Evolutionary conservation across 495 filamentous ascomycete genomes (phyloP), one percentile per base, ranked within the genome.

Genomic region (Neurospora africana): DNA sequence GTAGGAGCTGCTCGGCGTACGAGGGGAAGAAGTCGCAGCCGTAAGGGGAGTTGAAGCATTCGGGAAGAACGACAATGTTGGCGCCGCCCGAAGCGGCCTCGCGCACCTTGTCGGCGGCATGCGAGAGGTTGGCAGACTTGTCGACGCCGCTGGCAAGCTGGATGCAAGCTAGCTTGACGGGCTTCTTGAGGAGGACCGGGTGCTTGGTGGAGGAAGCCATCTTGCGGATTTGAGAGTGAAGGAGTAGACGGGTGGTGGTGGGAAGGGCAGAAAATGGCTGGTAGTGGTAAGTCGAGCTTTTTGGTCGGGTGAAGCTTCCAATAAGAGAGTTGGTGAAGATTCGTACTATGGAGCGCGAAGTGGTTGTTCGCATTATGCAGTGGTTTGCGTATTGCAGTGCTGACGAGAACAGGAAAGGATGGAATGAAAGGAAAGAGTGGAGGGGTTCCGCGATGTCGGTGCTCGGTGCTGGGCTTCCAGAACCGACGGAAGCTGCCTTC

Each of bases 1-100:
- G 92, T 10, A 93, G 89, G 4, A 98, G 89, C 0, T 87, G 89
- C 80, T 99, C 95, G 74, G 95, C 94, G 79, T 98, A 98, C 71
- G 90, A 87, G 36, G 94, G 92, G 84, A 99, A 98, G 85, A 89
- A 92, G 76, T 93, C 87, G 72, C 89, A 92, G 74, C 94, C 94
- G 83, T 97, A 97, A n/a, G 94, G 94, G 15, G 91, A 94, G 86
- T 98, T 98, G 89, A 98, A 98, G 86, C 94, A 98, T 84, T 98
- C 94, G 35, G 89, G 89, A 23, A 90, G 81, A 39, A 90, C 91
- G 71, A 93, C 84, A 72, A 94, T 87, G 74, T 89, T 85, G 61
- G 95, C 94, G 72, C 94, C 95, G 4, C 82, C 83, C 40, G 82
- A 77, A 37, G 92, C 88, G 6, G 95, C 96, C 79, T 94, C 92